Percentiles rank a stretch among this genome's conserved stretches.
These are phyloP conservation scores for Chlamydomonas reinhardtii DNA, from an alignment of 163 green algal species.

Conservation along the genomic window DNA sequence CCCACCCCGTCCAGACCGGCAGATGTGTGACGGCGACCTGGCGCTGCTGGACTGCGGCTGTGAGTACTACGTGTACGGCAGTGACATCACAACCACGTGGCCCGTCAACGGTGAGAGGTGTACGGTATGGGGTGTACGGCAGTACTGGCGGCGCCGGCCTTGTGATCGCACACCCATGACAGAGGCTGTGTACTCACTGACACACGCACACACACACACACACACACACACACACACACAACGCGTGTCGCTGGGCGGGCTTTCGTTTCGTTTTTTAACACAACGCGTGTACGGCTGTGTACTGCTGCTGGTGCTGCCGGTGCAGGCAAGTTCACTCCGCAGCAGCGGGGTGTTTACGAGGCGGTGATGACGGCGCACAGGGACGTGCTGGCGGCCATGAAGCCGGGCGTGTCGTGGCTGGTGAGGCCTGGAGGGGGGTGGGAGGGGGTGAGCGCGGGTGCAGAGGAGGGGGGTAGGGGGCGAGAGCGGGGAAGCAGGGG, in stretches of 20 bases:
- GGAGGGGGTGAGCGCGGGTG: background rate
- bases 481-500: background rate
- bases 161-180: background rate
- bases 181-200: too few relatives aligned
- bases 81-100: constrained; percentile 87
- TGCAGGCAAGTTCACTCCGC: constrained; percentile 75
- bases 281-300: background rate
- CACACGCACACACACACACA: too few relatives aligned
- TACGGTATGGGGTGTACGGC: too few relatives aligned
- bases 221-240: too few relatives aligned
- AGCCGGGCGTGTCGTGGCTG: constrained; percentile 84
- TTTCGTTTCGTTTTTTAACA: too few relatives aligned
- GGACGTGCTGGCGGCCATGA: constrained; percentile 77
- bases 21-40: constrained; percentile 82
- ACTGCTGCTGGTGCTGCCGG: too few relatives aligned
- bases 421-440: background rate
- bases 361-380: constrained; percentile 83
- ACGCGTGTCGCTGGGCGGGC: too few relatives aligned
- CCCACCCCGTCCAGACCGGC: constrained; percentile 63
- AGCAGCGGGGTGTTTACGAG: constrained; percentile 83
- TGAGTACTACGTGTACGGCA: constrained; percentile 59
- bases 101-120: constrained; percentile 12
- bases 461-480: background rate
- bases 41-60: constrained; percentile 90
- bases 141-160: too few relatives aligned